phyloP scores from a whole-genome alignment of 768 basidiomycete species.

The Kwoniella mangroviensis region DNA sequence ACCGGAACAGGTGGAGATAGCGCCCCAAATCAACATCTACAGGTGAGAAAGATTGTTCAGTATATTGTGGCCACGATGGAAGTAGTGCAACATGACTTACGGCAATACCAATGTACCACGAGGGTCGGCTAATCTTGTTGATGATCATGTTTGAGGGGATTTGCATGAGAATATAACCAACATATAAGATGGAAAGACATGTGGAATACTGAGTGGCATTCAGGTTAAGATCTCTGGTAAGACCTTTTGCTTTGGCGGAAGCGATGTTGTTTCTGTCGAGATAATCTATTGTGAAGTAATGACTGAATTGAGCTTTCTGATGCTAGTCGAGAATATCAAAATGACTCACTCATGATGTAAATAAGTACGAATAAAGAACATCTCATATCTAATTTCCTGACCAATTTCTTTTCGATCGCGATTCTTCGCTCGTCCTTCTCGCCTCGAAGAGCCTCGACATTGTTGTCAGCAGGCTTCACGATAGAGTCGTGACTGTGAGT shows the following conservation, averaged over 20 bases:
- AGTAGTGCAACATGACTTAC: slow-evolving; percentile 28
- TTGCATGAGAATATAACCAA: slow-evolving; percentile 43
- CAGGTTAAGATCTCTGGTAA: slow-evolving; percentile 49
- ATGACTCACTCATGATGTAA: slow-evolving; percentile 51
- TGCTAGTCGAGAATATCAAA: not conserved
- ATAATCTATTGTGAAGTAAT: slow-evolving; percentile 27
- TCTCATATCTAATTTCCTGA: slow-evolving; percentile 53
- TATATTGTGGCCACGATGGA: no score
- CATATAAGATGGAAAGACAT: slow-evolving; percentile 51
- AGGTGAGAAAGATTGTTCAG: not conserved
- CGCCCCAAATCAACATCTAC: slow-evolving; percentile 49
- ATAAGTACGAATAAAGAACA: slow-evolving; percentile 47
- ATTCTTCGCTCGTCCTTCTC: slow-evolving; percentile 19
- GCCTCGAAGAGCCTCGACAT: slow-evolving; percentile 1
- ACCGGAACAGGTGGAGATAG: slow-evolving; percentile 59
- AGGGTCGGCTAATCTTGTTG: slow-evolving; percentile 53
- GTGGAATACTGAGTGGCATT: slow-evolving; percentile 50
- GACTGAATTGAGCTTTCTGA: slow-evolving; percentile 7
- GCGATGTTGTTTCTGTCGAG: slow-evolving; percentile 55
- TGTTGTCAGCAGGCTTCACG: slow-evolving; percentile 7
- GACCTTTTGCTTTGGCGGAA: slow-evolving; percentile 48
- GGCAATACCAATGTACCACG: slow-evolving; percentile 52
- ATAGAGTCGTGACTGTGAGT: slow-evolving; percentile 10
- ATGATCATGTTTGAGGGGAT: slow-evolving; percentile 55
- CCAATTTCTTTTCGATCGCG: slow-evolving; percentile 25